phyloP scores from a whole-genome alignment of 2,329 filamentous ascomycete genomes.

The Massarina eburnea region DNA sequence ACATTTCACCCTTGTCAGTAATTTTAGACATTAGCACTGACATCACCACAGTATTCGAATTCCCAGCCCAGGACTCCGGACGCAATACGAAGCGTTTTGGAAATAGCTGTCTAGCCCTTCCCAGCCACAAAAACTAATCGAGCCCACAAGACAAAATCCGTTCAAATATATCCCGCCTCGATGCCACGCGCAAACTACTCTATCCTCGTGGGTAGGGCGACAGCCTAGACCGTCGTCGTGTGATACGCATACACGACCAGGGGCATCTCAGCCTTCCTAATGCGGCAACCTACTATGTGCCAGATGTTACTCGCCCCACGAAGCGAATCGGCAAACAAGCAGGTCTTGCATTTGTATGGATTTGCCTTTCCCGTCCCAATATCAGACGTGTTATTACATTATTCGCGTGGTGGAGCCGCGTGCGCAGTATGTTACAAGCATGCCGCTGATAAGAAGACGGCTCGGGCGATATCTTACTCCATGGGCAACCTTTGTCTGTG shows the following conservation, averaged over 20 bases:
- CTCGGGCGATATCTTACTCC: background rate
- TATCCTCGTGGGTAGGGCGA: background rate
- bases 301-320: background rate
- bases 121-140: no score
- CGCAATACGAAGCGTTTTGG: no score
- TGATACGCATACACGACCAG: background rate
- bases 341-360: background rate
- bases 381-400: background rate
- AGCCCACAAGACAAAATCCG: no score
- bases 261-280: slow-evolving; percentile 2
- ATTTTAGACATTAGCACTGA: no score
- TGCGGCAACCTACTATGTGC: background rate
- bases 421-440: background rate
- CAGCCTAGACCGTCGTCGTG: background rate
- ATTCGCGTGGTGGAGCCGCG: slow-evolving; percentile 1
- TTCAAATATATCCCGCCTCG: no score
- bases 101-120: no score
- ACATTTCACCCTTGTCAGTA: no score
- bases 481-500: background rate
- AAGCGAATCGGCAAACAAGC: background rate
- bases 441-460: background rate
- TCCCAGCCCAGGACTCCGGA: no score
- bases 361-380: no score
- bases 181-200: background rate
- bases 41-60: no score